phyloP scores from a whole-genome alignment of 495 filamentous ascomycete species.

The Mycothermus thermophilus region DNA sequence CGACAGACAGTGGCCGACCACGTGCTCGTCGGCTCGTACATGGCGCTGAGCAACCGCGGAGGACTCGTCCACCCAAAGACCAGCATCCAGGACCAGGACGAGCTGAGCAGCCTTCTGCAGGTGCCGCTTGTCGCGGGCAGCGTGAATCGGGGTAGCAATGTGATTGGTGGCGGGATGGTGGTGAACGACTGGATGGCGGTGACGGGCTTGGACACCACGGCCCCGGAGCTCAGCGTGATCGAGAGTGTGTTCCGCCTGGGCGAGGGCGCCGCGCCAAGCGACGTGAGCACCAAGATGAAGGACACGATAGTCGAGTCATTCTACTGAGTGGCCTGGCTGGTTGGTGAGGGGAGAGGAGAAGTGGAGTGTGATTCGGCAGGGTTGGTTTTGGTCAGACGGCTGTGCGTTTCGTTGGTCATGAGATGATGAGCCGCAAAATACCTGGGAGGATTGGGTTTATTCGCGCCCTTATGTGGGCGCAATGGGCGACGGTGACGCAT shows the following conservation, averaged over 20 bases:
- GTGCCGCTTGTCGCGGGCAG: slow-evolving; percentile 89
- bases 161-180: slow-evolving; percentile 97
- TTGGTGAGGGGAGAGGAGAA: background rate
- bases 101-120: slow-evolving; percentile 84
- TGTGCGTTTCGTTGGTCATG: too few relatives aligned
- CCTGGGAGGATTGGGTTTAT: background rate
- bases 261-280: slow-evolving; percentile 64
- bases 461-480: background rate
- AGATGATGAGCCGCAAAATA: too few relatives aligned
- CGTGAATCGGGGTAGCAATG: slow-evolving; percentile 80
- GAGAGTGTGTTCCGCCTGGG: slow-evolving; percentile 90
- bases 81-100: slow-evolving; percentile 90
- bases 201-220: slow-evolving; percentile 91
- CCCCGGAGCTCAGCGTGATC: slow-evolving; percentile 88
- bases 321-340: slow-evolving; percentile 44
- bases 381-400: too few relatives aligned
- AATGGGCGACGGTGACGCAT: too few relatives aligned
- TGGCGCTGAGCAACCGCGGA: slow-evolving; percentile 89
- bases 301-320: slow-evolving; percentile 98
- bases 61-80: slow-evolving; percentile 97
- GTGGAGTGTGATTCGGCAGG: background rate
- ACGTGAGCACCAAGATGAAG: slow-evolving; percentile 71
- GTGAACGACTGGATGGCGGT: slow-evolving; percentile 99
- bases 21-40: slow-evolving; percentile 89
- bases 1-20: slow-evolving; percentile 95